A percentile compares a stretch with the other conserved stretches of the same genome.
phyloP scores from a whole-genome alignment of 108 stramenopile species.

The Pseudonitzschia delicatissima region DNA sequence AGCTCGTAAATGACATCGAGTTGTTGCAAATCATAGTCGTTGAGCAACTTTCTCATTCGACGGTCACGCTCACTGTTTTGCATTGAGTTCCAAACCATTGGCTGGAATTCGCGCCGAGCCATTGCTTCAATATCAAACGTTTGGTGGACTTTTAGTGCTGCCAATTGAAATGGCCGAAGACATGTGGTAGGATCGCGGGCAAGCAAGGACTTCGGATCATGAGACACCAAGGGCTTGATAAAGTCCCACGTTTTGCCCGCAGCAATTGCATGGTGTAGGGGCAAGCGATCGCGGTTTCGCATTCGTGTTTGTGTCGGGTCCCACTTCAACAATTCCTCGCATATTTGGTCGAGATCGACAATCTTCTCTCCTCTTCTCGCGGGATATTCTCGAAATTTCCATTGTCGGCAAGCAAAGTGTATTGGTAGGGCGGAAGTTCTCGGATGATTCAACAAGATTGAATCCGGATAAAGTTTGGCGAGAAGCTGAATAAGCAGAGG shows the following conservation, averaged over 20 bases:
- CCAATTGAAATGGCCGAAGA: conserved; percentile 37
- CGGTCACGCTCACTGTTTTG: conserved; percentile 10
- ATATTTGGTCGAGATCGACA: conserved; percentile 13
- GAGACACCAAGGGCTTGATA: conserved; percentile 21
- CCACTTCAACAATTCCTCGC: conserved; percentile 17
- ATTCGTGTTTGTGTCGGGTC: conserved; percentile 19
- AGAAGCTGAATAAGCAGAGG: conserved; percentile 32
- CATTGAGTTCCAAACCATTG: conserved; percentile 23
- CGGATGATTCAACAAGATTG: conserved; percentile 18
- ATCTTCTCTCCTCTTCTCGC: conserved; percentile 24
- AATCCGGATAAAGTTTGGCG: conserved; percentile 14
- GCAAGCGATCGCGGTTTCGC: conserved; percentile 24
- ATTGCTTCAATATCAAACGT: conserved; percentile 14
- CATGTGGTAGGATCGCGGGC: conserved; percentile 32
- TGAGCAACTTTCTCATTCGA: conserved; percentile 10
- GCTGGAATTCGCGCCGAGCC: conserved; percentile 8
- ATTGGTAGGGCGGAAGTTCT: conserved; percentile 27
- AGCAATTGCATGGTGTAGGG: conserved; percentile 34
- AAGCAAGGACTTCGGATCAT: conserved; percentile 22
- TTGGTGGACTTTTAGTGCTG: conserved; percentile 12
- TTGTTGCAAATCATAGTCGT: conserved; percentile 31
- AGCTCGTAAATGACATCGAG: conserved; percentile 23
- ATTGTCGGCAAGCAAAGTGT: conserved; percentile 29
- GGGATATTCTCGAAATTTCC: conserved; percentile 30
- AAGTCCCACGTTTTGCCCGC: conserved; percentile 30